Conservation (phyloP, 2,329 filamentous ascomycete genomes). For the Plenodomus biglobosus region DNA sequence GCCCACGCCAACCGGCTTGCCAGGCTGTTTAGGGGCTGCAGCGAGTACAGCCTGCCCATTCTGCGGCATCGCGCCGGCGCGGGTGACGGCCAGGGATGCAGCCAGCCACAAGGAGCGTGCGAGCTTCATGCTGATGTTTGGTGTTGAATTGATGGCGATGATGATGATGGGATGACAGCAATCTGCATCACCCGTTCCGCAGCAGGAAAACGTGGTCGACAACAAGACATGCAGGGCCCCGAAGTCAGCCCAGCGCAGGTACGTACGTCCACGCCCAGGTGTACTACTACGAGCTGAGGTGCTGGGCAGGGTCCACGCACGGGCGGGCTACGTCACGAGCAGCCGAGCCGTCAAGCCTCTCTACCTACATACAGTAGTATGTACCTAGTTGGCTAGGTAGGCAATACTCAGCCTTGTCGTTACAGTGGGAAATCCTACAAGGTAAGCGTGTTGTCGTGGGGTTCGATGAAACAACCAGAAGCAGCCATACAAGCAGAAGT, state of each 20-base stretch:
- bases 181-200: background rate
- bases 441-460: too few relatives aligned
- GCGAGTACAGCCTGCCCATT: conserved; percentile 22
- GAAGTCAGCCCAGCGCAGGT: conserved; percentile 1
- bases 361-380: too few relatives aligned
- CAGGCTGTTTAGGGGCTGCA: conserved; percentile 9
- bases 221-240: background rate
- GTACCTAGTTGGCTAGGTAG: too few relatives aligned
- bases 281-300: background rate
- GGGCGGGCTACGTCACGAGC: background rate
- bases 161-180: background rate
- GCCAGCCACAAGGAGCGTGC: conserved; percentile 14
- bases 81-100: conserved; percentile 14
- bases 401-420: conserved; percentile 8
- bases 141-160: background rate
- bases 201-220: background rate
- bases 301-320: background rate
- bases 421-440: too few relatives aligned
- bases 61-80: conserved; percentile 19
- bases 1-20: conserved; percentile 43
- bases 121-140: conserved; percentile 18
- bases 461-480: too few relatives aligned
- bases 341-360: background rate
- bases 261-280: background rate
- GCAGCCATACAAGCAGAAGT: too few relatives aligned